Base-by-base conservation (phyloP, 23 red algal species). In the Chondrus crispus region DNA sequence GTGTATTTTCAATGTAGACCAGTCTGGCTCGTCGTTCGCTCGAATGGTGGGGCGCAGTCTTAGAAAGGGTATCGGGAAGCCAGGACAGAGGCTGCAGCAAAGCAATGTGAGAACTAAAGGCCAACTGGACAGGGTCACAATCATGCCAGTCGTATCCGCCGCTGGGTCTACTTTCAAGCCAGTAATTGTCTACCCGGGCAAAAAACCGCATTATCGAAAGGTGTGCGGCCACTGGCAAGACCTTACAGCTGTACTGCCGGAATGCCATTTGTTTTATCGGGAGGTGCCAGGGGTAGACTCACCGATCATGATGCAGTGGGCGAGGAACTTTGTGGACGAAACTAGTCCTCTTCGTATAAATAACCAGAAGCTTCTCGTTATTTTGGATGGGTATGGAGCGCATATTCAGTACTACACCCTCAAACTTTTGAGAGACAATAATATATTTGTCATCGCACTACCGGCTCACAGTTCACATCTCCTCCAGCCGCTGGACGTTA, bases 331-430 rank as follows among this genome's bases (percentile, higher is more conserved):
- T 28, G 44, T 80, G 42, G 74, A 16, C 16, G 74, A 85, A 26
- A 85, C 80, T 2, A 64, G 63, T 13, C 3, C 14, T 38, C 26
- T 85, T 28, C 80, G 80, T 38, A 38, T 46, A 66, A 41, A 66
- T 20, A 57, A 20, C 24, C 3, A 66, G 29, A 62, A 70, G 46
- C 20, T 45, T 14, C 5, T 66, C 24, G 26, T 66, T 32, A 29
- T 85, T 52, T 85, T 85, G 53, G 80, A 88, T 88, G 62, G 30
- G 22, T 22, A 88, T 74, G 64, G 16, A 52, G 43, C 48, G 45
- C 62, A 88, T 52, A 12, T 55, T 28, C 9, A 82, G 50, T 54
- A 54, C 5, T 57, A 20, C 36, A 50, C 10, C 58, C 19, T 48
- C 6, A 53, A 18, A 4, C 41, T 47, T 51, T 51, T 53, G 33